These are phyloP conservation scores for Alnus glutinosa DNA, from an alignment of 306 rosid species.

Conservation along the genomic window DNA sequence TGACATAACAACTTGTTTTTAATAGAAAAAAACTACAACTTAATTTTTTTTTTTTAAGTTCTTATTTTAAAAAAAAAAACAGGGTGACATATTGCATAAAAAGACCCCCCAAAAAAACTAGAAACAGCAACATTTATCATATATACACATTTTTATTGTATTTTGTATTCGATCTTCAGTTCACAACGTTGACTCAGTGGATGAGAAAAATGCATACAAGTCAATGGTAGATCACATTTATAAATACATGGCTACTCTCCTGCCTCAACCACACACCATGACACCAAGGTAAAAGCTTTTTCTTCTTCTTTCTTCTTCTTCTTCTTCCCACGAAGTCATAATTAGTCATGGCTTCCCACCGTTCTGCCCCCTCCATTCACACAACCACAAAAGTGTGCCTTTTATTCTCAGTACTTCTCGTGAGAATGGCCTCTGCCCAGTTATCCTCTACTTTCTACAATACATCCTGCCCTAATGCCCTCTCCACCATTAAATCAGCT, in stretches of 20 bases:
- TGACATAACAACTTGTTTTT: too few relatives aligned
- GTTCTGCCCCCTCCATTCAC: background rate
- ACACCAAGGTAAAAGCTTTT: background rate
- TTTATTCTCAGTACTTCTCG: conserved; percentile 19
- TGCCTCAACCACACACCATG: background rate
- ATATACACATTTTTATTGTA: too few relatives aligned
- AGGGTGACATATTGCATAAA: too few relatives aligned
- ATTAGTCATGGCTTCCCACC: conserved; percentile 17
- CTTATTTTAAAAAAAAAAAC: too few relatives aligned
- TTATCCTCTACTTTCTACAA: conserved; percentile 55
- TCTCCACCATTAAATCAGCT: conserved; percentile 48
- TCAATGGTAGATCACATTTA: background rate
- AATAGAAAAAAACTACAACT: too few relatives aligned
- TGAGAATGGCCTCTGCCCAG: conserved; percentile 47
- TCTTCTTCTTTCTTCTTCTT: background rate
- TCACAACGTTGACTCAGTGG: background rate
- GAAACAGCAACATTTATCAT: too few relatives aligned
- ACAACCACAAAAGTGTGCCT: conserved; percentile 11
- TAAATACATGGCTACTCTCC: conserved; percentile 21
- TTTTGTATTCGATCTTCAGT: background rate
- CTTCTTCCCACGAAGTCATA: background rate
- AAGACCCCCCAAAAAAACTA: too few relatives aligned
- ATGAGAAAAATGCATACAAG: background rate
- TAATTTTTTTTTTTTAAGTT: too few relatives aligned
- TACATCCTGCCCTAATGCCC: conserved; percentile 52